phyloP scores from a whole-genome alignment of 1,139 yeast genomes.

The Zygosaccharomyces sapae region DNA sequence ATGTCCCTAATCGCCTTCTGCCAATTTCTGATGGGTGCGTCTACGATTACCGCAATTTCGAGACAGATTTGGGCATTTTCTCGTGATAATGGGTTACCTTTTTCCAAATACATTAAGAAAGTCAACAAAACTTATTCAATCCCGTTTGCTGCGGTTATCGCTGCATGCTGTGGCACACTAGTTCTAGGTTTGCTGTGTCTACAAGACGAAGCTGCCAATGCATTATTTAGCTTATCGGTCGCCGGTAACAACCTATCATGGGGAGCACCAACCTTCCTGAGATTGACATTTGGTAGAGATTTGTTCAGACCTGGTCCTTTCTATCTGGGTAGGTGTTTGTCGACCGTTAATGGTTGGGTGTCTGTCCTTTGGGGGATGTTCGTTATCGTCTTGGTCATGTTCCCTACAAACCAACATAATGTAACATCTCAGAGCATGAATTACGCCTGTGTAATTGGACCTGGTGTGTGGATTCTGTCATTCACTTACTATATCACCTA shows the following conservation, averaged over 20 bases:
- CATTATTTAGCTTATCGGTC: conserved; percentile 54
- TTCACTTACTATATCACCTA: conserved; percentile 44
- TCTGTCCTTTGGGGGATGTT: conserved; percentile 39
- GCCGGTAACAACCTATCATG: conserved; percentile 62
- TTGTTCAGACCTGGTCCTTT: conserved; percentile 62
- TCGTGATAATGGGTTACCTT: conserved; percentile 49
- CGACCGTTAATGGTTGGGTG: conserved; percentile 43
- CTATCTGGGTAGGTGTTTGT: conserved; percentile 49
- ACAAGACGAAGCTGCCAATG: conserved; percentile 56
- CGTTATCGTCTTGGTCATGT: conserved; percentile 46
- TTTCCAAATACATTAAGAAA: conserved; percentile 46
- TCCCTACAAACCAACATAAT: conserved; percentile 42
- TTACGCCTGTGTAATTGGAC: conserved; percentile 55
- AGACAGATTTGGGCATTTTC: conserved; percentile 53
- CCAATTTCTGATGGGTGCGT: conserved; percentile 64
- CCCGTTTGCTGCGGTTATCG: conserved; percentile 59
- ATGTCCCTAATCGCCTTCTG: conserved; percentile 58
- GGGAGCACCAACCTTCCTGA: conserved; percentile 53
- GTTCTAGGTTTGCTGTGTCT: conserved; percentile 55
- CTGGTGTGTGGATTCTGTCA: conserved; percentile 47
- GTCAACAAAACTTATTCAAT: conserved; percentile 51
- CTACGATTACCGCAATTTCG: conserved; percentile 49
- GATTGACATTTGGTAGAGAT: conserved; percentile 45
- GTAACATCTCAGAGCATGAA: conserved; percentile 49
- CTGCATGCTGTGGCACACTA: conserved; percentile 47